A percentile compares a stretch with the other conserved stretches of the same genome.
Conservation (phyloP, 2,329 filamentous ascomycete species). For the Lachnum nothofagi region DNA sequence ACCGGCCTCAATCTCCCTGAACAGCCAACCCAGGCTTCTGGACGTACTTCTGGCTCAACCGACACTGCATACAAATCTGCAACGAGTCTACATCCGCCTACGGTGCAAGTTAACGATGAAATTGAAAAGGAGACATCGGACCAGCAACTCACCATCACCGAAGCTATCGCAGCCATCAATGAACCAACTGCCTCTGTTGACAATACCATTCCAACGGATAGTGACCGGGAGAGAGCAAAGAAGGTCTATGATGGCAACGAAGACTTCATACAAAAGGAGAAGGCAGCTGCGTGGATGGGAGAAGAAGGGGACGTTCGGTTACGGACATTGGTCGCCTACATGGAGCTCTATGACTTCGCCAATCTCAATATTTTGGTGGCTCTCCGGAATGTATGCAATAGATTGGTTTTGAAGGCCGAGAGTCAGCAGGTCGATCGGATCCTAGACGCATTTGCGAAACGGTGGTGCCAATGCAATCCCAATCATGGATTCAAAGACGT, state of each 20-base stretch:
- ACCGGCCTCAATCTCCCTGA: conserved; percentile 14
- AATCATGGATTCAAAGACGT: conserved; percentile 86
- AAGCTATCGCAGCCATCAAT: conserved; percentile 28
- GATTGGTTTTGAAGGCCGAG: conserved; percentile 79
- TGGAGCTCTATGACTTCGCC: conserved; percentile 84
- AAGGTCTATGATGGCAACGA: conserved; percentile 82
- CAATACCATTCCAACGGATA: conserved; percentile 32
- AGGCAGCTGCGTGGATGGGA: conserved; percentile 76
- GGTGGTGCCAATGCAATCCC: conserved; percentile 92
- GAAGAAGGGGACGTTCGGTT: conserved; percentile 60
- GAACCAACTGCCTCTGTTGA: conserved; percentile 6
- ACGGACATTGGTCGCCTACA: conserved; percentile 68
- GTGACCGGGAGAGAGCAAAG: conserved; percentile 72
- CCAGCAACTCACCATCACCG: conserved; percentile 24
- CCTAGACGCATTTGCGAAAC: conserved; percentile 76
- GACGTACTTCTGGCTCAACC: conserved; percentile 37
- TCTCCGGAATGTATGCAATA: conserved; percentile 74
- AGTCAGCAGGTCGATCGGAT: conserved; percentile 97
- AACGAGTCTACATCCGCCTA: conserved; percentile 44
- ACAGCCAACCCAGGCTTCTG: conserved; percentile 32
- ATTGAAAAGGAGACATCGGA: conserved; percentile 30
- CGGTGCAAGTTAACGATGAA: conserved; percentile 46
- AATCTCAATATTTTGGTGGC: conserved; percentile 74
- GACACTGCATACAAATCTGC: conserved; percentile 43
- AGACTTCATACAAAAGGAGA: conserved; percentile 70